Conservation (phyloP, 1,139 yeast species). For the Debaryomyces sp. region DNA sequence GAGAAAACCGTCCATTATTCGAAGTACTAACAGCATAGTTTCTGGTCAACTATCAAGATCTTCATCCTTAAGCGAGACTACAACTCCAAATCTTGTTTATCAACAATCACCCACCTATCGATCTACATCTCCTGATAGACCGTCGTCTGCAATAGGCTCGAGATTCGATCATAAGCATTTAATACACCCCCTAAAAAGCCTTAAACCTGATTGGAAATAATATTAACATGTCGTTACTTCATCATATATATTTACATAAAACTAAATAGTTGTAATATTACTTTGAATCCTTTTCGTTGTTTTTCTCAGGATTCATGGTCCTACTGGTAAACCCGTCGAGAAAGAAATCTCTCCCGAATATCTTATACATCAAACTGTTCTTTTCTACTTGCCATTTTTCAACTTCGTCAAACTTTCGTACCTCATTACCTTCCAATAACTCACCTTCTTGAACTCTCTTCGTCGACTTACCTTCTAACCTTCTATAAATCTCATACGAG, state of each 20-base stretch:
- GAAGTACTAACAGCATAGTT: background rate
- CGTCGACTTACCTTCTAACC: slow-evolving; percentile 46
- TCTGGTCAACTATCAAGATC: background rate
- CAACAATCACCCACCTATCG: slow-evolving; percentile 19
- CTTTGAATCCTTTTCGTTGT: slow-evolving; percentile 3
- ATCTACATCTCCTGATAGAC: slow-evolving; percentile 40
- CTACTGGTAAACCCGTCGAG: slow-evolving; percentile 50
- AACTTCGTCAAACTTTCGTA: slow-evolving; percentile 39
- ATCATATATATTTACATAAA: slow-evolving; percentile 7
- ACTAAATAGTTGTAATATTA: slow-evolving; percentile 4
- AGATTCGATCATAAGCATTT: slow-evolving; percentile 38
- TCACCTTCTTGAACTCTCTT: slow-evolving; percentile 49
- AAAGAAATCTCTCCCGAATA: slow-evolving; percentile 49
- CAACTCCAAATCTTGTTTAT: slow-evolving; percentile 13
- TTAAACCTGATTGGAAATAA: slow-evolving; percentile 33
- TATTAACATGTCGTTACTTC: slow-evolving; percentile 1
- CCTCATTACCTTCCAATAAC: slow-evolving; percentile 33
- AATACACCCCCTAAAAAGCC: slow-evolving; percentile 28
- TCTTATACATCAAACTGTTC: slow-evolving; percentile 38
- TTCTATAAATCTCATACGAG: slow-evolving; percentile 37
- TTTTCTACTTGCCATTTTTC: slow-evolving; percentile 47
- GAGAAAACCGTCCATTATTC: slow-evolving; percentile 4
- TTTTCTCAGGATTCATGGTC: slow-evolving; percentile 29
- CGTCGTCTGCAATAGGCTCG: slow-evolving; percentile 37
- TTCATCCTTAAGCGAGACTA: slow-evolving; percentile 7